Percentiles rank a stretch among this genome's conserved stretches.
Evolutionary conservation across 2,329 filamentous ascomycete species (phyloP).

Genomic region (Pleomassaria siparia): DNA sequence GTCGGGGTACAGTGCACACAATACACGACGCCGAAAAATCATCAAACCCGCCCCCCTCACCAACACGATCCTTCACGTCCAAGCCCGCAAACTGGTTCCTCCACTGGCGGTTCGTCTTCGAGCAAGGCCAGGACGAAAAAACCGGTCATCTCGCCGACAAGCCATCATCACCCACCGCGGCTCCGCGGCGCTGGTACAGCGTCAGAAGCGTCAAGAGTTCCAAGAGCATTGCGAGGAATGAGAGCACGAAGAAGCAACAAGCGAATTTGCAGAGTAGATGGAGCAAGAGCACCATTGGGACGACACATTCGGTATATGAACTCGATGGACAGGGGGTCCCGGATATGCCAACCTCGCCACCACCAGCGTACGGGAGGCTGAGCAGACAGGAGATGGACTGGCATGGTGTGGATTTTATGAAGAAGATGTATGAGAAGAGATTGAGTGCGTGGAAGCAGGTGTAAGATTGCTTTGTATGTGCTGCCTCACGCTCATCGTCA

Average conservation of each 20-base stretch:
- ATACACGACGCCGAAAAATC: too few species aligned
- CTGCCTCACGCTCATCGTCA: neutral
- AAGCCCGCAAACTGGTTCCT: neutral
- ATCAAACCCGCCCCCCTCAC: neutral
- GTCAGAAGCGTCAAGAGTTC: neutral
- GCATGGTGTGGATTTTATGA: neutral
- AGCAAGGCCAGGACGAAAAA: neutral
- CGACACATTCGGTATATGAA: constrained; percentile 1
- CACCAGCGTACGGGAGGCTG: neutral
- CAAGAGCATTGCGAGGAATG: neutral
- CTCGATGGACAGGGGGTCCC: too few species aligned
- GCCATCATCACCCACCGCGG: neutral
- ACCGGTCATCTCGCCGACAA: neutral
- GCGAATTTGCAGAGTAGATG: neutral
- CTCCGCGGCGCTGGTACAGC: neutral
- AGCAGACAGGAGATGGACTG: neutral
- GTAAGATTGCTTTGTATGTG: neutral
- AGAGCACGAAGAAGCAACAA: neutral
- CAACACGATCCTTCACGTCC: neutral
- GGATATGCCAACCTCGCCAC: neutral
- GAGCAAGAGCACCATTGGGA: neutral
- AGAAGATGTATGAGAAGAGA: constrained; percentile 2
- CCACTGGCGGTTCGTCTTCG: neutral
- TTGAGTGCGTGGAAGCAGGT: neutral
- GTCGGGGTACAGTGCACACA: neutral